Percentiles rank a stretch among this genome's conserved stretches.
Evolutionary conservation across 352 stramenopile genomes (phyloP).

Genomic region (Nannochloropsis limnetica): DNA sequence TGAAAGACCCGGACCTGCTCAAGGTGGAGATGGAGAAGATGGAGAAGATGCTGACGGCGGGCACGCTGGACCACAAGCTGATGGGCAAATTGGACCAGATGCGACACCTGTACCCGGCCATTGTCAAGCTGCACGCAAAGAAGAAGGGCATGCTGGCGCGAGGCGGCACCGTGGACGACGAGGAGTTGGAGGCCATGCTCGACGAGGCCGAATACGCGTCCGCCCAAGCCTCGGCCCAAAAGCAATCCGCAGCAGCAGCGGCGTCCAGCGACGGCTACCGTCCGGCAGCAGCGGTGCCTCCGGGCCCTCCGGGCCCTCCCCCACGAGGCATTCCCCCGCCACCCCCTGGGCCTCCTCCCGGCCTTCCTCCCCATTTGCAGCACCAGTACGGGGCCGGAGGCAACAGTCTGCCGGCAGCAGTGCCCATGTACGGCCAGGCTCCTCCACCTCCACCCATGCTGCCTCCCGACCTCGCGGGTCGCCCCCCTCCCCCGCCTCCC

Average conservation of each 20-base stretch:
- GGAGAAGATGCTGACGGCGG: conserved; percentile 32
- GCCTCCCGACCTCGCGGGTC: neutral
- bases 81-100: conserved; percentile 18
- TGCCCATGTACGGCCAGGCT: neutral
- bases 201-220: neutral
- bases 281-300: neutral
- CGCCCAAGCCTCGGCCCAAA: neutral
- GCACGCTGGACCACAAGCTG: conserved; percentile 30
- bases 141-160: conserved; percentile 14
- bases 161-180: conserved; percentile 14
- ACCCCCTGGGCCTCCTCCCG: neutral
- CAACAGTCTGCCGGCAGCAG: neutral
- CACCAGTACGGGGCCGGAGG: neutral
- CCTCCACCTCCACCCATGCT: neutral
- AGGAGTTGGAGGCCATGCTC: conserved; percentile 34
- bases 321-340: conserved; percentile 2
- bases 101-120: conserved; percentile 21
- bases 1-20: conserved; percentile 47
- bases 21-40: conserved; percentile 47
- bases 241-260: neutral
- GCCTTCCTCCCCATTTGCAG: neutral
- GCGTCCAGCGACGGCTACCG: neutral
- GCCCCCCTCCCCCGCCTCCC: neutral
- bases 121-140: conserved; percentile 30
- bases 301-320: neutral